A percentile compares a stretch with the other conserved stretches of the same genome.
These are phyloP conservation scores for Psilocybe cyanescens DNA, from an alignment of 768 basidiomycete genomes.

Conservation along the genomic window DNA sequence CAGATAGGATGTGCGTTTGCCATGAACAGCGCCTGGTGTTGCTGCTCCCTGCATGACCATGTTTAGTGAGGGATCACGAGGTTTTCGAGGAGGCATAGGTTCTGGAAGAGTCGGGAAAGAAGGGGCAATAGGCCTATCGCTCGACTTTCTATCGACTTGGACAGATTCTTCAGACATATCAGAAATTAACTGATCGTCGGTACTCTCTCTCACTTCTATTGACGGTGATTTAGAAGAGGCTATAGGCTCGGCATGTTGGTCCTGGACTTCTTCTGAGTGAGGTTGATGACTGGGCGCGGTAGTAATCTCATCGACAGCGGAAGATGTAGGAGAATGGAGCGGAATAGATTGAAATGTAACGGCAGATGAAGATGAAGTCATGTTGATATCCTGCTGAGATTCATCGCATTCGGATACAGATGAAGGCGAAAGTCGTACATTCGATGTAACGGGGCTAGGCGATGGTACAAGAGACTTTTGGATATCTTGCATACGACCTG, in stretches of 20 bases:
- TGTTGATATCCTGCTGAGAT: constrained; percentile 8
- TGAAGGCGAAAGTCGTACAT: not conserved
- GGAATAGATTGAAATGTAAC: constrained; percentile 42
- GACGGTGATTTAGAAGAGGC: not conserved
- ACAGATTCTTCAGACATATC: constrained; percentile 14
- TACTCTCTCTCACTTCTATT: not conserved
- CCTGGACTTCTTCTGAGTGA: not conserved
- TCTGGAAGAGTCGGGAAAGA: constrained; percentile 70
- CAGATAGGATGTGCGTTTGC: constrained; percentile 82
- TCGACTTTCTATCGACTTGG: constrained; percentile 19
- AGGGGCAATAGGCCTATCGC: constrained; percentile 41
- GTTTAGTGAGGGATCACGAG: constrained; percentile 46
- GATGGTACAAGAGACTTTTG: not conserved
- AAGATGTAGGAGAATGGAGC: constrained; percentile 35
- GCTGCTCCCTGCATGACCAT: constrained; percentile 34
- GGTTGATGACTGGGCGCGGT: not conserved
- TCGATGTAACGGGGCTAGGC: not conserved
- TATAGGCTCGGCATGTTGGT: not conserved
- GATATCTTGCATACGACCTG: not conserved
- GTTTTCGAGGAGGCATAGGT: constrained; percentile 69
- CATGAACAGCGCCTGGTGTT: constrained; percentile 47
- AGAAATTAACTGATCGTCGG: constrained; percentile 12
- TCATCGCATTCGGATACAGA: not conserved
- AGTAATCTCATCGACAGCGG: not conserved
- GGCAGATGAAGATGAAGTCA: constrained; percentile 33